Evolutionary conservation across 805 yeast species (phyloP).

Genomic region (Myxozyma melibiosi): DNA sequence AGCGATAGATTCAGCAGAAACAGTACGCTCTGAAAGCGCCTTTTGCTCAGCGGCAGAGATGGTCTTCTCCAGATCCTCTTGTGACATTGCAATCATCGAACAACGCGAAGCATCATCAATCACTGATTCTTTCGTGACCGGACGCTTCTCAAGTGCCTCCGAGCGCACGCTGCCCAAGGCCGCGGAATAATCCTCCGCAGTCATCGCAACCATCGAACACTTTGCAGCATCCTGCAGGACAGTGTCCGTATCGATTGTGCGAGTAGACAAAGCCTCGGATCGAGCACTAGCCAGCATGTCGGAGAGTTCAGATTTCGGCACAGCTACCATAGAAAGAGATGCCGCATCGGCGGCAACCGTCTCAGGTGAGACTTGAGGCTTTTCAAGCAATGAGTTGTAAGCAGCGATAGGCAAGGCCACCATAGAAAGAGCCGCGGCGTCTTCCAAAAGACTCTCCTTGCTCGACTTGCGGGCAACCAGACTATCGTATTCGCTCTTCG

Average conservation of each 20-base stretch:
- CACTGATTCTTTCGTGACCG: slow-evolving; percentile 1
- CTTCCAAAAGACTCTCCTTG: slow-evolving; percentile 15
- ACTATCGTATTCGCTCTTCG: slow-evolving; percentile 4
- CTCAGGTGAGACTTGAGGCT: not conserved
- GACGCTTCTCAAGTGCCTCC: not conserved
- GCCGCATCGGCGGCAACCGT: slow-evolving; percentile 10
- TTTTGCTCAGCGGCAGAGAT: not conserved
- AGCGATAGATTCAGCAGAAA: slow-evolving; percentile 6
- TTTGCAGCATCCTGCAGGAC: slow-evolving; percentile 4
- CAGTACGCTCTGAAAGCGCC: not conserved
- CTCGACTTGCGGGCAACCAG: slow-evolving; percentile 7
- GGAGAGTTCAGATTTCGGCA: slow-evolving; percentile 34
- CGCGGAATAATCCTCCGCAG: not conserved
- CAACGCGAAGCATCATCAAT: slow-evolving; percentile 1
- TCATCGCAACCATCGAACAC: slow-evolving; percentile 1
- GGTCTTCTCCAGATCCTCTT: slow-evolving; percentile 31
- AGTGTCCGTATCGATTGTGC: not conserved
- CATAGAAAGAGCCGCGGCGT: slow-evolving; percentile 16
- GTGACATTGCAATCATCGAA: slow-evolving; percentile 26
- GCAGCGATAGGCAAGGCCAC: not conserved
- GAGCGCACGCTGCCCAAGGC: not conserved
- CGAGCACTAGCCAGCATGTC: slow-evolving; percentile 33
- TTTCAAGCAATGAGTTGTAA: not conserved
- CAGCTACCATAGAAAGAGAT: slow-evolving; percentile 13
- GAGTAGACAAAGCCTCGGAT: slow-evolving; percentile 6